Evolutionary conservation across 1,284 basidiomycete genomes (phyloP).

Genomic region (Cryptococcus hybrid): DNA sequence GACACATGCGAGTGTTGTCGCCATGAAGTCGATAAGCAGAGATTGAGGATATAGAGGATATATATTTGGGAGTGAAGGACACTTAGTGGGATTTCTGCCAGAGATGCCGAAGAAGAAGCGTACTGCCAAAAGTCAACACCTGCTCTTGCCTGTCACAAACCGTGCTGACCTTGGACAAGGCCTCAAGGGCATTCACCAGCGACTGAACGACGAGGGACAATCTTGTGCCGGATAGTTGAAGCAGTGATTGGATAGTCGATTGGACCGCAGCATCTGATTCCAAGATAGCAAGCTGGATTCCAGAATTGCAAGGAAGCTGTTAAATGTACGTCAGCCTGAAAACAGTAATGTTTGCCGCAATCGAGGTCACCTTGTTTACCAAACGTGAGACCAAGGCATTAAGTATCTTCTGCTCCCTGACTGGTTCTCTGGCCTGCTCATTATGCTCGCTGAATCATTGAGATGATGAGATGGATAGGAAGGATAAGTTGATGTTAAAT

Average conservation of each 20-base stretch:
- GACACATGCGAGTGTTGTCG: slow-evolving; percentile 29
- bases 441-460: slow-evolving; percentile 10
- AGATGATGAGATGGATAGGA: background rate
- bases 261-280: slow-evolving; percentile 71
- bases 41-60: slow-evolving; percentile 75
- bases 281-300: slow-evolving; percentile 65
- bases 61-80: slow-evolving; percentile 87
- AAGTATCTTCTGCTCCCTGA: slow-evolving; percentile 39
- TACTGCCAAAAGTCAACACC: slow-evolving; percentile 53
- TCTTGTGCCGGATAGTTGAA: slow-evolving; percentile 72
- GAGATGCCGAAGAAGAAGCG: slow-evolving; percentile 23
- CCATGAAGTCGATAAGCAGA: slow-evolving; percentile 77
- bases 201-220: slow-evolving; percentile 74
- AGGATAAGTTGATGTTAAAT: background rate
- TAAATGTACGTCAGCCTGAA: too few relatives aligned
- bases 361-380: slow-evolving; percentile 46
- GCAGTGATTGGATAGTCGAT: slow-evolving; percentile 70
- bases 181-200: slow-evolving; percentile 71
- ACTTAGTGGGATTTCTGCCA: slow-evolving; percentile 60
- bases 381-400: slow-evolving; percentile 33
- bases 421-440: slow-evolving; percentile 4
- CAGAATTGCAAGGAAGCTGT: slow-evolving; percentile 78
- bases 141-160: slow-evolving; percentile 35
- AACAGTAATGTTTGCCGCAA: too few relatives aligned
- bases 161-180: slow-evolving; percentile 64